Conservation (phyloP, 2,329 filamentous ascomycete species). For the Verticillium nubilum region DNA sequence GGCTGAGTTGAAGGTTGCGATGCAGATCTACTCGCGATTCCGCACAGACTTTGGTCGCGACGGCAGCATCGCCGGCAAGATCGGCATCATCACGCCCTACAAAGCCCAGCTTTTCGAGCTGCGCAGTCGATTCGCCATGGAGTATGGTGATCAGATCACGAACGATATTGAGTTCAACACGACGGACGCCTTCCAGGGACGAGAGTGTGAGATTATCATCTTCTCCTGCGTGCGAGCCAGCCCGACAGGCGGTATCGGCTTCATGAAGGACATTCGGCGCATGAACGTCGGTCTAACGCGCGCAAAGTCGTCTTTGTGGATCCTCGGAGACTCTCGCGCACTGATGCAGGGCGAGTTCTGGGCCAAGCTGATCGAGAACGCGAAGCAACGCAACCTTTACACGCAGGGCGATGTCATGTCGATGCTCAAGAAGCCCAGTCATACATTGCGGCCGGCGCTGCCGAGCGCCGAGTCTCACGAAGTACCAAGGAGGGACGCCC, state of each 20-base stretch:
- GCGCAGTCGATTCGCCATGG: slow-evolving; percentile 64
- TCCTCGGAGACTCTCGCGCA: slow-evolving; percentile 85
- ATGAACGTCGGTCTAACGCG: slow-evolving; percentile 99
- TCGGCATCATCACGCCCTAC: slow-evolving; percentile 97
- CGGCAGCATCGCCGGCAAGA: slow-evolving; percentile 71
- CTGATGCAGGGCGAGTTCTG: slow-evolving; percentile 87
- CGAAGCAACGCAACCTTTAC: slow-evolving; percentile 67
- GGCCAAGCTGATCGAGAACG: slow-evolving; percentile 79
- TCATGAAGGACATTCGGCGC: slow-evolving; percentile 94
- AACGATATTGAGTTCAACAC: slow-evolving; percentile 94
- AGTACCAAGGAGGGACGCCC: background rate
- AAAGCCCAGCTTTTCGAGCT: slow-evolving; percentile 86
- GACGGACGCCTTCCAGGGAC: slow-evolving; percentile 94
- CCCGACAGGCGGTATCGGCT: slow-evolving; percentile 91
- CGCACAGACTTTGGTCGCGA: slow-evolving; percentile 59
- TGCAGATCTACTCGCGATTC: slow-evolving; percentile 78
- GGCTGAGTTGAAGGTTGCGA: slow-evolving; percentile 79
- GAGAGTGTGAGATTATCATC: slow-evolving; percentile 96
- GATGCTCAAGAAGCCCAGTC: slow-evolving; percentile 40
- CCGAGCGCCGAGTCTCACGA: background rate
- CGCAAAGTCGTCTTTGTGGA: slow-evolving; percentile 95
- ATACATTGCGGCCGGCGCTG: slow-evolving; percentile 4
- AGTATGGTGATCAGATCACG: slow-evolving; percentile 70
- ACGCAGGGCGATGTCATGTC: slow-evolving; percentile 58
- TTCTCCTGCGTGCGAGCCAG: slow-evolving; percentile 97